These are phyloP conservation scores for Filosporella fistucella DNA, from an alignment of 495 filamentous ascomycete species.

Conservation along the genomic window DNA sequence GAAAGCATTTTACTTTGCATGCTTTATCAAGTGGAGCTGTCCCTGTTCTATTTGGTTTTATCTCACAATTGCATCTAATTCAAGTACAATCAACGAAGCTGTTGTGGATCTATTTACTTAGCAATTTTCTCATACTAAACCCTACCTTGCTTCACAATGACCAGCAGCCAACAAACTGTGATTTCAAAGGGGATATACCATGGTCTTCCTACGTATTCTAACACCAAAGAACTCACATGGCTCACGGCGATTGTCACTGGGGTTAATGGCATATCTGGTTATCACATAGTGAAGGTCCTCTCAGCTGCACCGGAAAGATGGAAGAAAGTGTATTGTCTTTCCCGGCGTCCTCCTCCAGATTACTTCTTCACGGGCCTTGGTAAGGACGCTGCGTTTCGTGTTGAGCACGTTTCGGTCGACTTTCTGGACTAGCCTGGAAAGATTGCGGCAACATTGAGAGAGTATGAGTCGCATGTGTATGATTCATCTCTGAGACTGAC, in stretches of 20 bases:
- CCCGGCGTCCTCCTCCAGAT: constrained; percentile 34
- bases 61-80: too few relatives aligned
- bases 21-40: too few relatives aligned
- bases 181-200: constrained; percentile 38
- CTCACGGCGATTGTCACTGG: constrained; percentile 50
- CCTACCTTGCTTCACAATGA: too few relatives aligned
- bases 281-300: constrained; percentile 41
- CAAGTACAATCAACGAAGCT: too few relatives aligned
- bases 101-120: too few relatives aligned
- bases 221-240: constrained; percentile 25
- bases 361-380: constrained; percentile 24
- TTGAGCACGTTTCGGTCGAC: constrained; percentile 43
- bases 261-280: constrained; percentile 46
- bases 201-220: constrained; percentile 39
- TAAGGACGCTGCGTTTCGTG: too few relatives aligned
- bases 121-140: too few relatives aligned
- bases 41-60: too few relatives aligned
- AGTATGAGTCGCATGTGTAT: constrained; percentile 19
- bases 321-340: constrained; percentile 48
- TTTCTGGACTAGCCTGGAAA: constrained; percentile 40
- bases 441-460: constrained; percentile 27
- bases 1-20: too few relatives aligned
- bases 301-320: constrained; percentile 39
- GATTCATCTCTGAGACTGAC: constrained; percentile 7
- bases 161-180: constrained; percentile 16